Evolutionary conservation across 805 yeast species (phyloP).

Genomic region (Starmerella cellae): DNA sequence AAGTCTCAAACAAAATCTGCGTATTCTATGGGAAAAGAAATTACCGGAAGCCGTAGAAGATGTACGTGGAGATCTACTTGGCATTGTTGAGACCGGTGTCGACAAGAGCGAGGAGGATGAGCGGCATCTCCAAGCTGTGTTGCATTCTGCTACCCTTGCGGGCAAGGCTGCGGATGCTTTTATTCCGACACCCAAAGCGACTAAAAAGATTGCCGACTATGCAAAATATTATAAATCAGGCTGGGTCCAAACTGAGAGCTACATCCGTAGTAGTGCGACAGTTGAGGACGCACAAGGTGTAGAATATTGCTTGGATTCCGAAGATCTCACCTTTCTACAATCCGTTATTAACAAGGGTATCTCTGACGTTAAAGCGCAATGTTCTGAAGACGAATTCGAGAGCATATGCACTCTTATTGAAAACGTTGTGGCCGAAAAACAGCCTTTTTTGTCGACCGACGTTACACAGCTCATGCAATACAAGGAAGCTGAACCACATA

Average conservation of each 20-base stretch:
- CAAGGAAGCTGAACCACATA: conserved; percentile 50
- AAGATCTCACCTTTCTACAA: conserved; percentile 57
- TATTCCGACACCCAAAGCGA: conserved; percentile 96
- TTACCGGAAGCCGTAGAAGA: conserved; percentile 67
- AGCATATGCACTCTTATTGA: conserved; percentile 61
- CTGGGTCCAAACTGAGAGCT: conserved; percentile 61
- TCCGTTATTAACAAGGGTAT: conserved; percentile 23
- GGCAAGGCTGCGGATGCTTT: conserved; percentile 33
- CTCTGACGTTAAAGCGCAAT: conserved; percentile 23
- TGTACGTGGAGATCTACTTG: conserved; percentile 73
- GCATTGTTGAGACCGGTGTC: conserved; percentile 83
- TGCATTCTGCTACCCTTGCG: conserved; percentile 50
- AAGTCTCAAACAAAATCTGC: conserved; percentile 76
- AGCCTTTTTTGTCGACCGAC: conserved; percentile 79
- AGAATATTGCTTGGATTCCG: conserved; percentile 80
- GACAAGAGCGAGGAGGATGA: conserved; percentile 97
- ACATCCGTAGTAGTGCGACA: conserved; percentile 81
- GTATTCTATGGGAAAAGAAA: conserved; percentile 63
- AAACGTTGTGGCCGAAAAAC: conserved; percentile 57
- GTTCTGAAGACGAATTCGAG: conserved; percentile 82
- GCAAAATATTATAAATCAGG: conserved; percentile 51
- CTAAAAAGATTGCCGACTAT: conserved; percentile 66
- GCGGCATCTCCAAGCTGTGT: conserved; percentile 84
- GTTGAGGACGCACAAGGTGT: conserved; percentile 90
- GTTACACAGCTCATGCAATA: conserved; percentile 61